Percentiles rank a stretch among this genome's conserved stretches.
Conservation (phyloP, 2,329 filamentous ascomycete genomes). For the Fusarium protoensiforme region DNA sequence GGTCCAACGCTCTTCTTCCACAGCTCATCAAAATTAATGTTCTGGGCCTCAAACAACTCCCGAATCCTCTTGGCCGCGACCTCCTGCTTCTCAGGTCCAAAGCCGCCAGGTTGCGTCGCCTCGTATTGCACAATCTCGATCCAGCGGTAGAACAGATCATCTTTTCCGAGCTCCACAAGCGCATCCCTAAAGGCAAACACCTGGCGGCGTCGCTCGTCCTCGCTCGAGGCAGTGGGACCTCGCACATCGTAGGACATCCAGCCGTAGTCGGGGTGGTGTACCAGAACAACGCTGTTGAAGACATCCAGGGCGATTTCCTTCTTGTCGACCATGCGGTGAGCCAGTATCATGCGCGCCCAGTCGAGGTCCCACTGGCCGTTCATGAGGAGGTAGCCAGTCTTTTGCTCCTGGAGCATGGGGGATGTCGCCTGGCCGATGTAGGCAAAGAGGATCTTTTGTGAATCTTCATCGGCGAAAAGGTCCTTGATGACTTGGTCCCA, state of each 20-base stretch:
- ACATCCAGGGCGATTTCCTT: conserved; percentile 71
- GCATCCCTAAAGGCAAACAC: conserved; percentile 84
- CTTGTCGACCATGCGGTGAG: conserved; percentile 75
- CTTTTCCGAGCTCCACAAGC: conserved; percentile 81
- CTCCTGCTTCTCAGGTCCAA: conserved; percentile 78
- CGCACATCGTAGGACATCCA: conserved; percentile 73
- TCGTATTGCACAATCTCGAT: conserved; percentile 93
- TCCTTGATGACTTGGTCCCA: conserved; percentile 74
- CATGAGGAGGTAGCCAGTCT: conserved; percentile 90
- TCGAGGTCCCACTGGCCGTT: conserved; percentile 89
- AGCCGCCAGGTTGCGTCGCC: conserved; percentile 80
- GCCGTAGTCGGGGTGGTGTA: conserved; percentile 74
- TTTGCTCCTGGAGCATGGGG: conserved; percentile 73
- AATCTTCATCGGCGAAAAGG: conserved; percentile 62
- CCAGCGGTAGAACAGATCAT: conserved; percentile 91
- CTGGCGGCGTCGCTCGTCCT: conserved; percentile 76
- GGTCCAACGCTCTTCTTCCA: conserved; percentile 67
- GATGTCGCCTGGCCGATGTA: conserved; percentile 76
- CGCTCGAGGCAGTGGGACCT: conserved; percentile 60
- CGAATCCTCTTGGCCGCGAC: conserved; percentile 79
- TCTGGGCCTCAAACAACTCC: conserved; percentile 77
- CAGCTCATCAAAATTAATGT: conserved; percentile 84
- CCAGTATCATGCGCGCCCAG: conserved; percentile 82
- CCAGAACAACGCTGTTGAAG: conserved; percentile 76
- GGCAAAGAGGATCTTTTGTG: conserved; percentile 68